A percentile compares a stretch with the other conserved stretches of the same genome.
Evolutionary conservation across 2,329 filamentous ascomycete genomes (phyloP).

Genomic region (Aspergillus sp.): DNA sequence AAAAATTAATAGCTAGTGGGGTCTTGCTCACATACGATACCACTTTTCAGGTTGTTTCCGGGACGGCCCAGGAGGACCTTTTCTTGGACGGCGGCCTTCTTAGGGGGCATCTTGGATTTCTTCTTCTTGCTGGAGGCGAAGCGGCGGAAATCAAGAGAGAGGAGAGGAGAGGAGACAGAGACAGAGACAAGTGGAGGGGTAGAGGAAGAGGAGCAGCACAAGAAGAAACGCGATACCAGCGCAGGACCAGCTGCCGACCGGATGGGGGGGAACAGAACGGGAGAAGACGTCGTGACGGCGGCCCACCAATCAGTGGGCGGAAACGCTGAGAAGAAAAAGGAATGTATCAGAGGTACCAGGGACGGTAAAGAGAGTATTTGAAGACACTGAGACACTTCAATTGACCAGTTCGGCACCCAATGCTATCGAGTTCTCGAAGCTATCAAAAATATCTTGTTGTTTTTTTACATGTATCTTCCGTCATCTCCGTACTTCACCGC

Average conservation of each 20-base stretch:
- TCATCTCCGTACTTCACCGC: conserved; percentile 11
- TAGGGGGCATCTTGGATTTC: conserved; percentile 82
- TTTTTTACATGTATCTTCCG: conserved; percentile 10
- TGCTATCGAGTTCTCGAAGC: not conserved
- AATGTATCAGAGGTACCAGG: not conserved
- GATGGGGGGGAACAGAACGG: conserved; percentile 51
- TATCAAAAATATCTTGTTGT: conserved; percentile 5
- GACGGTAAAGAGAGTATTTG: not conserved
- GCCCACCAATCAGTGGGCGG: conserved; percentile 13
- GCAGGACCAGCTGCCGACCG: conserved; percentile 68
- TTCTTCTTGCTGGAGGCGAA: conserved; percentile 58
- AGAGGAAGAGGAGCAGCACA: conserved; percentile 9
- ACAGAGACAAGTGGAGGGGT: conserved; percentile 54
- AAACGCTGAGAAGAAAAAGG: not conserved
- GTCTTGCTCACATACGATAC: conserved; percentile 77
- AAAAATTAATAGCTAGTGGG: conserved; percentile 28
- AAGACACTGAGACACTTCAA: not conserved
- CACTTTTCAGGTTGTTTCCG: conserved; percentile 98
- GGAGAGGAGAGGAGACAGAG: conserved; percentile 25
- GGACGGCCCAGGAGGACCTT: conserved; percentile 95
- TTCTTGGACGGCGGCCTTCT: conserved; percentile 88
- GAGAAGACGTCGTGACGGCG: conserved; percentile 16
- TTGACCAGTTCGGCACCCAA: not conserved
- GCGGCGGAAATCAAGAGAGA: conserved; percentile 39
- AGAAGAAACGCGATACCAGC: conserved; percentile 34